Percentiles rank a stretch among this genome's conserved stretches.
Conservation (phyloP, 495 filamentous ascomycete genomes). For the Penicillium longicatenatum region DNA sequence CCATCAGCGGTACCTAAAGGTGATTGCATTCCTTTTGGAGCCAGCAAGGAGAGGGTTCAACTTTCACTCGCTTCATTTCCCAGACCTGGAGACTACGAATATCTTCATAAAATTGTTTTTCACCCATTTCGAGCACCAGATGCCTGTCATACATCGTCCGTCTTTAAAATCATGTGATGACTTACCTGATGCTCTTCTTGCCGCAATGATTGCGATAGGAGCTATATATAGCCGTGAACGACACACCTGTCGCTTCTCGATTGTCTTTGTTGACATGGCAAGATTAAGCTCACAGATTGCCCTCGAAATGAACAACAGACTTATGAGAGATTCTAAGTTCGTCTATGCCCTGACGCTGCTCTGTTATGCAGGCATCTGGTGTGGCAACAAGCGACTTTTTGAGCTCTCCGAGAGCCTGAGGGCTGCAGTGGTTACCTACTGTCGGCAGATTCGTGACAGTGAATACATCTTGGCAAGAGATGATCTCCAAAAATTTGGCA, state of each 20-base stretch:
- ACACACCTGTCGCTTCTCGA: slow-evolving; percentile 12
- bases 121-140: slow-evolving; percentile 7
- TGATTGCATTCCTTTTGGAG: slow-evolving; percentile 6
- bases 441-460: slow-evolving; percentile 4
- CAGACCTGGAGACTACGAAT: slow-evolving; percentile 6
- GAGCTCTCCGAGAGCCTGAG: slow-evolving; percentile 8
- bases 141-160: slow-evolving; percentile 10
- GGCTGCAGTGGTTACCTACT: slow-evolving; percentile 8
- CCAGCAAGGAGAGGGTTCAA: slow-evolving; percentile 9
- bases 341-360: slow-evolving; percentile 8
- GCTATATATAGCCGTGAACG: slow-evolving; percentile 13
- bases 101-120: slow-evolving; percentile 15
- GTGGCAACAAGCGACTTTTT: slow-evolving; percentile 14
- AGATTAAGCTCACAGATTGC: slow-evolving; percentile 11
- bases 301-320: slow-evolving; percentile 10
- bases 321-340: slow-evolving; percentile 12
- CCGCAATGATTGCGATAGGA: slow-evolving; percentile 11
- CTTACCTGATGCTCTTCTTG: slow-evolving; percentile 9
- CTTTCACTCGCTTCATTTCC: slow-evolving; percentile 11
- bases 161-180: slow-evolving; percentile 8
- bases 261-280: slow-evolving; percentile 11
- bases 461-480: not conserved
- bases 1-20: not conserved
- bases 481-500: not conserved
- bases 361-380: slow-evolving; percentile 13